Percentiles rank a stretch among this genome's conserved stretches.
These are phyloP conservation scores for Casaregolazyma lundiana DNA, from an alignment of 1,139 yeast species.

Conservation along the genomic window DNA sequence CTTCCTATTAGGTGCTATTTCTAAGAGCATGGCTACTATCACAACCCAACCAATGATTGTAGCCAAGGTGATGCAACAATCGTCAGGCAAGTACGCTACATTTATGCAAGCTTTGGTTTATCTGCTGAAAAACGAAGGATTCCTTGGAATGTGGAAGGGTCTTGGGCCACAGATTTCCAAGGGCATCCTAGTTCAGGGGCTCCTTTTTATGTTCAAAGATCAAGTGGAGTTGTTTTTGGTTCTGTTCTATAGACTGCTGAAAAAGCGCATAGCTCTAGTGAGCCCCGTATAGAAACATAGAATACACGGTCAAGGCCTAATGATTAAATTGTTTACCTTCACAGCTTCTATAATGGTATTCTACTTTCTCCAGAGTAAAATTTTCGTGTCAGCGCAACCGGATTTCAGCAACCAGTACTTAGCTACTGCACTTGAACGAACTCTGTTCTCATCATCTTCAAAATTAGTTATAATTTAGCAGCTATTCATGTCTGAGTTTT, in stretches of 20 bases:
- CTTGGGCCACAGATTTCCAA: constrained; percentile 74
- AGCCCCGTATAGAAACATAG: neutral
- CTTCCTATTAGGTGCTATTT: constrained; percentile 69
- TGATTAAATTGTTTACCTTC: neutral
- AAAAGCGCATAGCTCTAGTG: constrained; percentile 12
- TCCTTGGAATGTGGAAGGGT: constrained; percentile 66
- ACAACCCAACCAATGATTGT: constrained; percentile 83
- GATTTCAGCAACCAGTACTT: constrained; percentile 35
- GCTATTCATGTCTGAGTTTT: constrained; percentile 35
- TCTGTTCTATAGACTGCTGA: constrained; percentile 28
- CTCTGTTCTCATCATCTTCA: constrained; percentile 29
- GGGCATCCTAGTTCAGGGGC: constrained; percentile 82
- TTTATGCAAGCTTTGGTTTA: constrained; percentile 53
- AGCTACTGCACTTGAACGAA: constrained; percentile 44
- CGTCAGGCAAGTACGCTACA: constrained; percentile 37
- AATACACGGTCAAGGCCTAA: neutral
- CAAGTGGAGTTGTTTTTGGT: constrained; percentile 40
- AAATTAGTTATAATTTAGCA: constrained; percentile 15
- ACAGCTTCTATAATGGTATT: neutral
- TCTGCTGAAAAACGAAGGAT: constrained; percentile 49
- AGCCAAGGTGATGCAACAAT: constrained; percentile 77
- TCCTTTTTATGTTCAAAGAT: constrained; percentile 78
- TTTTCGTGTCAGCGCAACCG: constrained; percentile 44
- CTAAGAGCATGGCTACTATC: constrained; percentile 76
- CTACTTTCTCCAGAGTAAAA: constrained; percentile 21